phyloP scores from a whole-genome alignment of 2,329 filamentous ascomycete species.

The Akanthomyces muscarius region DNA sequence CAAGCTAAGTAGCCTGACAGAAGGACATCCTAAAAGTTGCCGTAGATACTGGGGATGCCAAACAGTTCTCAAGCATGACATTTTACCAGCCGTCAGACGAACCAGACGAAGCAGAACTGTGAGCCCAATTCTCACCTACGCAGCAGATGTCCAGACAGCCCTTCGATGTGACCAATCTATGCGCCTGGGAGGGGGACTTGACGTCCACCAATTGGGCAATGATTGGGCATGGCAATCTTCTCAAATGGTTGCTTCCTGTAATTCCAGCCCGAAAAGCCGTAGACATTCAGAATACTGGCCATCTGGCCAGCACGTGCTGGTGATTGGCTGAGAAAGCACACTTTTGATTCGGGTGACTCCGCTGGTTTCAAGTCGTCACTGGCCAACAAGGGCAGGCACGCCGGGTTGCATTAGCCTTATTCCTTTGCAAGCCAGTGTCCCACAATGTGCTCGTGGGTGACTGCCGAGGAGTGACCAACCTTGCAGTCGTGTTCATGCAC shows the following conservation, averaged over 20 bases:
- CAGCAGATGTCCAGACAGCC: neutral
- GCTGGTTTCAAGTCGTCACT: neutral
- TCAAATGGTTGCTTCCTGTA: neutral
- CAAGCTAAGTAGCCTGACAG: neutral
- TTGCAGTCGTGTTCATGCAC: neutral
- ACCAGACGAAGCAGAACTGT: neutral
- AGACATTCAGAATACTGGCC: neutral
- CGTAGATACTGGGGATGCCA: neutral
- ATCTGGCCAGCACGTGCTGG: neutral
- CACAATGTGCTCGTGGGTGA: neutral
- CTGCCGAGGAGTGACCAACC: neutral
- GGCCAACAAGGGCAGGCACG: neutral
- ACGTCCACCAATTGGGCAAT: neutral
- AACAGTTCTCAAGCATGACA: neutral
- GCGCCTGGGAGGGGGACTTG: neutral
- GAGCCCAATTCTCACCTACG: neutral
- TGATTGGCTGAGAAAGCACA: neutral
- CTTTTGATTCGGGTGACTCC: neutral
- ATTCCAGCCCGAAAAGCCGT: neutral
- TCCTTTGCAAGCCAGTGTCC: neutral
- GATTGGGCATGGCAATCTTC: too few species aligned
- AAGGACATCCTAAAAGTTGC: neutral
- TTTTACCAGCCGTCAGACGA: neutral
- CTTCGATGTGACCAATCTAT: neutral
- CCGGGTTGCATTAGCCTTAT: neutral